Evolutionary conservation across 2,329 filamentous ascomycete genomes (phyloP).

Genomic region (Botryotinia globosa): DNA sequence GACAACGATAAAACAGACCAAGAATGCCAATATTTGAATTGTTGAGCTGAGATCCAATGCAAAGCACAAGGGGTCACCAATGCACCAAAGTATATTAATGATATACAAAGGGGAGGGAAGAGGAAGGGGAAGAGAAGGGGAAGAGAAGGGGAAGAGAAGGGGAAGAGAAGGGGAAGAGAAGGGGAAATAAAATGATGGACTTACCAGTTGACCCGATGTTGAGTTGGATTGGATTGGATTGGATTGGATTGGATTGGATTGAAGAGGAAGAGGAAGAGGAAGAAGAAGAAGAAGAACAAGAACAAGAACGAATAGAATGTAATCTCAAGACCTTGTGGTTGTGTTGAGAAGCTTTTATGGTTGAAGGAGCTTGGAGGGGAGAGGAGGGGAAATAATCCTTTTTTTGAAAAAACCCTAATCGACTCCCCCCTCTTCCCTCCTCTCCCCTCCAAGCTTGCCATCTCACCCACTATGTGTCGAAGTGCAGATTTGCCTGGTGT

Average conservation of each 20-base stretch:
- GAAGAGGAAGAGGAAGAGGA: neutral
- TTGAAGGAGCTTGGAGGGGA: neutral
- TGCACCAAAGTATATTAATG: neutral
- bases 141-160: no score
- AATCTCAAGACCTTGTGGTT: neutral
- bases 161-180: neutral
- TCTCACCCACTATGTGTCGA: neutral
- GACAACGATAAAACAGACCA: slow-evolving; percentile 6
- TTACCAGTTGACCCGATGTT: neutral
- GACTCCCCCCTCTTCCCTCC: neutral
- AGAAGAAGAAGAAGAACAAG: neutral
- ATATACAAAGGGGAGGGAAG: neutral
- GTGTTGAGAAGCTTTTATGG: neutral
- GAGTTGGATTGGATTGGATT: neutral
- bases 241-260: no score
- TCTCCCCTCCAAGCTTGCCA: neutral
- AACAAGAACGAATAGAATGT: neutral
- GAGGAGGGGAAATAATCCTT: neutral
- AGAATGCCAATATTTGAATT: slow-evolving; percentile 4
- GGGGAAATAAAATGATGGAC: neutral
- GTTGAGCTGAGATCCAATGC: slow-evolving; percentile 4
- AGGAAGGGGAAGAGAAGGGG: no score
- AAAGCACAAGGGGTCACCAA: neutral
- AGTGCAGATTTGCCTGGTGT: neutral
- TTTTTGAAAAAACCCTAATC: neutral